Evolutionary conservation across 306 rosid genomes (phyloP), one percentile per base, ranked within the genome.

Genomic region (Vigna nakashimae): DNA sequence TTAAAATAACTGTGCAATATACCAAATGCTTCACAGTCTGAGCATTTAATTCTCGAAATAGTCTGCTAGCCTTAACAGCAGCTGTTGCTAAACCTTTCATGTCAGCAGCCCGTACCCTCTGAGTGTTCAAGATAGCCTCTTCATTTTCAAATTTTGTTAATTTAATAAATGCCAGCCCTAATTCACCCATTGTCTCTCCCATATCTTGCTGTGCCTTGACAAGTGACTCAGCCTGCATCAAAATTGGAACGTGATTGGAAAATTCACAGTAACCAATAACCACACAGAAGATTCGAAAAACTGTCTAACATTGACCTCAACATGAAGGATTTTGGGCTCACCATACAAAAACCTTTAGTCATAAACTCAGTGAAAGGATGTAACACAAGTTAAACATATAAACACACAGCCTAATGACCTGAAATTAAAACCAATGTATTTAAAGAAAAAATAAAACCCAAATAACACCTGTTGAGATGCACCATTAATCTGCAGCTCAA

Each of bases 21-120:
- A 95, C 98, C 92, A 95, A 88, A 87, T 95, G 97, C 86, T 92
- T 91, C 85, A 95, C 96, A 7, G 98, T 92, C 67, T 95, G 98
- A 69, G 97, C 85, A 74, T 95, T 95, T 79, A 92, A 85, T 74
- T 95, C 98, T 53, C 98, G 91, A 55, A 84, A 87, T 82, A 89
- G 91, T 88, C 98, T 89, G 88, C 98, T 92, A 17, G 96, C 91
- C 85, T 91, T 95, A 36, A 95, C 98, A 72, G 97, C 89, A 58
- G 93, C 98, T n/a, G 98, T 91, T 17, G 98, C 98, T 15, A 95
- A 79, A 79, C 83, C 84, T 80, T 92, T 95, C 92, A 87, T 90
- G 80, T 95, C 96, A 55, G 87, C 76, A 22, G 97, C 98, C 46
- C 97, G 82, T 65, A 79, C 86, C 82, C 91, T 89, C 75, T 95